Base-by-base conservation (phyloP, 129 eudicot species). In the Daucus carota region DNA sequence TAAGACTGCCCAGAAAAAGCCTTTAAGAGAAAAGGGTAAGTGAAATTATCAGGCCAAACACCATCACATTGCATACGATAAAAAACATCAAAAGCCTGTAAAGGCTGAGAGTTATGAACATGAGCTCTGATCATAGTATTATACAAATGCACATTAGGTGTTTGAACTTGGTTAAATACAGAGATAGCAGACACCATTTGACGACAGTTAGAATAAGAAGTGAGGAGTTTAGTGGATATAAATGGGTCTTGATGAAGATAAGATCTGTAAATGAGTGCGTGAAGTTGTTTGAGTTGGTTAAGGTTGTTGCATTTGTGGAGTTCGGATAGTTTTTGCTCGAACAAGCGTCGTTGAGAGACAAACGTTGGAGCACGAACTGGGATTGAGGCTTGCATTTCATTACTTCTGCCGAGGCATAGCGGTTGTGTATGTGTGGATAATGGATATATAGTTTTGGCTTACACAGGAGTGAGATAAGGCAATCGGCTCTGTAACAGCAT, bases 321-420 rank as follows among this genome's bases (percentile, higher is more conserved):
- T 82, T 86, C 86, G 0, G 97, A 71, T 5, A 94, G 92, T 14
- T 85, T 84, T 29, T 87, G 90, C 73, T 94, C 93, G 60, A 94
- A 81, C 60, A 81, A 86, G 34, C 97, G 83, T 72, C 97, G 96
- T 41, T 88, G 74, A 70, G 98, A 94, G 31, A 89, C 77, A 86
- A 89, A 91, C 67, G 92, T 67, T 18, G 98, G 98, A 9, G 96
- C 86, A 54, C 98, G 90, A 67, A 85, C 44, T 31, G 92, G 97
- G 3, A 83, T 28, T 42, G 92, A 81, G 1, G 81, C 33, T 78
- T 88, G 97, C 97, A 88, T 91, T 63, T 63, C 36, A 63, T 29
- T 29, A 63, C 22, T 63, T 9, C 24, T 29, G 38, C 14, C 7
- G 0, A 26, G 14, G 6, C 60, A 50, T 20, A 5, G 60, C 26